Conservation (phyloP, 1,284 basidiomycete genomes). For the Spongiforma sp. region DNA sequence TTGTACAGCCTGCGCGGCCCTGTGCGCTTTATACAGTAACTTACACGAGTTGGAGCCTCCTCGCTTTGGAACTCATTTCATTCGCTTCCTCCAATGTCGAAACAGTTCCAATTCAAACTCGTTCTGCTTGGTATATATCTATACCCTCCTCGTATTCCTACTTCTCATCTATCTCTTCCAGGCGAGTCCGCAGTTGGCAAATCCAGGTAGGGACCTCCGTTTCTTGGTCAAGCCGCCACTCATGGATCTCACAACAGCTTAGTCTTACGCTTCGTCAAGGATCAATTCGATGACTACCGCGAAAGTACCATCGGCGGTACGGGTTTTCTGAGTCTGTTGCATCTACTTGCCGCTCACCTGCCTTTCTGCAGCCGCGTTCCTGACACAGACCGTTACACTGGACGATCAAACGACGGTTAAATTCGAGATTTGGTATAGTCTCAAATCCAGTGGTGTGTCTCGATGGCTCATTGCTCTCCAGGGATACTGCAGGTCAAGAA, state of each 20-base stretch:
- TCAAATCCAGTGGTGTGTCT: background rate
- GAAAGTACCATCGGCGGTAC: slow-evolving; percentile 88
- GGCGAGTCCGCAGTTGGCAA: slow-evolving; percentile 98
- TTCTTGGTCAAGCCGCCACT: slow-evolving; percentile 6
- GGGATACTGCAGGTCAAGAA: slow-evolving; percentile 94
- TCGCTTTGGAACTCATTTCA: slow-evolving; percentile 5
- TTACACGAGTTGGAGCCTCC: too few species aligned
- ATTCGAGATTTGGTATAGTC: slow-evolving; percentile 93
- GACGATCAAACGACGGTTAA: slow-evolving; percentile 93
- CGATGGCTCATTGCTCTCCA: slow-evolving; percentile 33
- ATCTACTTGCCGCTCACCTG: slow-evolving; percentile 21
- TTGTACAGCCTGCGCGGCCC: slow-evolving; percentile 10
- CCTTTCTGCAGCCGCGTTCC: slow-evolving; percentile 78
- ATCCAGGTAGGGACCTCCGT: slow-evolving; percentile 67
- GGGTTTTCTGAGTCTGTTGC: slow-evolving; percentile 20
- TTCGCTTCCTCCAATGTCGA: slow-evolving; percentile 61
- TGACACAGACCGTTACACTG: slow-evolving; percentile 93
- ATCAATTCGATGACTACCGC: slow-evolving; percentile 98
- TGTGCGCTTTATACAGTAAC: slow-evolving; percentile 5
- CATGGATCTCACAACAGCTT: slow-evolving; percentile 56
- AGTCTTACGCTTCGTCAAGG: slow-evolving; percentile 94
- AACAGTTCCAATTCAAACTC: slow-evolving; percentile 89
- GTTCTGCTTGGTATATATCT: slow-evolving; percentile 78
- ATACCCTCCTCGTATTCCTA: slow-evolving; percentile 2
- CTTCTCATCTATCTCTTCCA: slow-evolving; percentile 35